phyloP scores from a whole-genome alignment of 495 filamentous ascomycete species.

The Tetracladium setigerum region DNA sequence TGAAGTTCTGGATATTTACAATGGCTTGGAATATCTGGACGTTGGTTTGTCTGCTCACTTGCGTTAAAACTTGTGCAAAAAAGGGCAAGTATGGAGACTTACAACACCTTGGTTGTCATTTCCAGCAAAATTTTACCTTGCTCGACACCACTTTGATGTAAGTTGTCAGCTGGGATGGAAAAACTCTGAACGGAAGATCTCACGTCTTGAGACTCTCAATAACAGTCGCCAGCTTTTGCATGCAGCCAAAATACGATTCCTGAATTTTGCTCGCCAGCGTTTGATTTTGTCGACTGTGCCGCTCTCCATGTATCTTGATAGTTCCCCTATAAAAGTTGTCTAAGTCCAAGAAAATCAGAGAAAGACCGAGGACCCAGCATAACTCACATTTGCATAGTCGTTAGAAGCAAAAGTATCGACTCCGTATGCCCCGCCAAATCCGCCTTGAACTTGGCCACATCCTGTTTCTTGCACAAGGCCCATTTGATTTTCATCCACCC shows the following conservation, averaged over 20 bases:
- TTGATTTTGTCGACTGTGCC: background rate
- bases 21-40: constrained; percentile 22
- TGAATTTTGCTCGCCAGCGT: constrained; percentile 13
- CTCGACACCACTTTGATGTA: background rate
- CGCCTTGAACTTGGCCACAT: constrained; percentile 21
- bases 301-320: background rate
- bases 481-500: constrained; percentile 22
- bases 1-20: constrained; percentile 19
- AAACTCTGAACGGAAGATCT: too few species aligned
- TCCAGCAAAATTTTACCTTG: background rate
- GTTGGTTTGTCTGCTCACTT: constrained; percentile 9
- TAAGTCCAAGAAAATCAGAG: background rate
- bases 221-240: constrained; percentile 9
- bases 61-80: background rate
- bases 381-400: constrained; percentile 18
- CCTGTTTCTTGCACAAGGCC: constrained; percentile 25
- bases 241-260: constrained; percentile 5
- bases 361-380: too few species aligned
- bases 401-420: constrained; percentile 22
- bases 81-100: background rate
- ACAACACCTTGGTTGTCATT: constrained; percentile 1
- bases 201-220: background rate
- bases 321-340: background rate
- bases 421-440: constrained; percentile 20
- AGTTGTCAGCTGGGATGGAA: background rate